Evolutionary conservation across 1,284 basidiomycete species (phyloP).

Genomic region (Cutaneotrichosporon dermatis): DNA sequence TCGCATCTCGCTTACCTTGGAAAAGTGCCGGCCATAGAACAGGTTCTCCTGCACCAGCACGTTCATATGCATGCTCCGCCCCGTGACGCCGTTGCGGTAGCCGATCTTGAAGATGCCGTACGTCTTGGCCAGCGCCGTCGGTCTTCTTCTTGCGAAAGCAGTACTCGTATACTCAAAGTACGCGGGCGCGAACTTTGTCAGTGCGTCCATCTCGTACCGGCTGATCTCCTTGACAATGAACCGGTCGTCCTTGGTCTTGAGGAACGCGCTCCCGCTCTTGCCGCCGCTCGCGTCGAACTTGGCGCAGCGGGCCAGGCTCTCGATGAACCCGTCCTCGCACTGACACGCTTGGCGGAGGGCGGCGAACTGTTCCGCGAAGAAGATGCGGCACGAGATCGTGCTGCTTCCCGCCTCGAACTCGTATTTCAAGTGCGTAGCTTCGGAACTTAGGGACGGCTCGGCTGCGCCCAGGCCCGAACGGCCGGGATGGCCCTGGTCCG

Average conservation of each 20-base stretch:
- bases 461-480: too few species aligned
- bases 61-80: constrained; percentile 86
- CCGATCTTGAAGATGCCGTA: constrained; percentile 97
- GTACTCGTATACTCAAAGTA: constrained; percentile 98
- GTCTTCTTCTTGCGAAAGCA: constrained; percentile 66
- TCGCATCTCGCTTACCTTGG: constrained; percentile 57
- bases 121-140: constrained; percentile 91
- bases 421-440: constrained; percentile 48
- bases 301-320: constrained; percentile 86
- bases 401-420: constrained; percentile 86
- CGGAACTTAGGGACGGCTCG: too few species aligned
- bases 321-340: constrained; percentile 88
- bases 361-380: constrained; percentile 97
- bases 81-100: constrained; percentile 72
- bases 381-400: constrained; percentile 90
- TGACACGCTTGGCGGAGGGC: constrained; percentile 86
- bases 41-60: constrained; percentile 97
- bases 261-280: constrained; percentile 92
- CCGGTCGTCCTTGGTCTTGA: constrained; percentile 94
- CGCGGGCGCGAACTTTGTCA: constrained; percentile 94
- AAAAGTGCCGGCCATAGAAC: constrained; percentile 84
- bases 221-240: constrained; percentile 98
- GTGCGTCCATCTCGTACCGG: constrained; percentile 82
- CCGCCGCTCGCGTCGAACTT: constrained; percentile 96
- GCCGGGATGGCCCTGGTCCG: too few species aligned